Base-by-base conservation (phyloP, 148 eudicot genomes). In the Rhododendron henanense region DNA sequence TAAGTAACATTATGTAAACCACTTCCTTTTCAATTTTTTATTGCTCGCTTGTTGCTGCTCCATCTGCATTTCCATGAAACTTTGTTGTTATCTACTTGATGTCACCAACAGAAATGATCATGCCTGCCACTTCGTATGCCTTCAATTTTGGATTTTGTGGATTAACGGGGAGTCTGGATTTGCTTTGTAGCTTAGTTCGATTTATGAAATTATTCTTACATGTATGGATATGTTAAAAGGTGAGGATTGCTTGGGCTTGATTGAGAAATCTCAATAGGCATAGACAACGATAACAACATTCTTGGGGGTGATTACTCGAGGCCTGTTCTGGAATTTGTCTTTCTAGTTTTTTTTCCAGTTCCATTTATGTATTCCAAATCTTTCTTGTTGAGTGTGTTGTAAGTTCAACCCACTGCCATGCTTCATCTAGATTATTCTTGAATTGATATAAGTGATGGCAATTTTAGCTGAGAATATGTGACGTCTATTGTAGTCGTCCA, bases 401-500 rank as follows among this genome's bases (percentile, higher is more conserved):
- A n/a, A 51, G 74, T 55, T 83, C 5, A 25, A 31, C 15, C 41
- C 19, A 63, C 80, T 78, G 51, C 39, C 79, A 33, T 73, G 41
- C 63, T 86, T 83, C 16, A 47, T 41, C 16, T 14, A 11, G 31
- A 28, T 41, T 73, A 5, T 25, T 13, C 65, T 16, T 83, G 65
- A 59, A 59, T 59, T 59, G 84, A 63, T 39, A 16, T 23, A 7
- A 73, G 57, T 78, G 82, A 83, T 61, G 14, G 65, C 50, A 76
- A 39, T 47, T 57, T 47, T 57, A 39, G 63, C 63, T 67, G n/a
- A 11, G 79, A 76, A 45, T 50, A 83, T 47, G 33, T 71, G 73
- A 16, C 78, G 73, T 89, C 51, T 53, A 57, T 44, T 78, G 57
- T 57, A 67, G 55, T 61, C 4, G n/a, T 65, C 63, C 37, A 88